Evolutionary conservation across 495 filamentous ascomycete species (phyloP), one percentile per base, ranked within the genome.

Genomic region (Hypoxylon trugodes): DNA sequence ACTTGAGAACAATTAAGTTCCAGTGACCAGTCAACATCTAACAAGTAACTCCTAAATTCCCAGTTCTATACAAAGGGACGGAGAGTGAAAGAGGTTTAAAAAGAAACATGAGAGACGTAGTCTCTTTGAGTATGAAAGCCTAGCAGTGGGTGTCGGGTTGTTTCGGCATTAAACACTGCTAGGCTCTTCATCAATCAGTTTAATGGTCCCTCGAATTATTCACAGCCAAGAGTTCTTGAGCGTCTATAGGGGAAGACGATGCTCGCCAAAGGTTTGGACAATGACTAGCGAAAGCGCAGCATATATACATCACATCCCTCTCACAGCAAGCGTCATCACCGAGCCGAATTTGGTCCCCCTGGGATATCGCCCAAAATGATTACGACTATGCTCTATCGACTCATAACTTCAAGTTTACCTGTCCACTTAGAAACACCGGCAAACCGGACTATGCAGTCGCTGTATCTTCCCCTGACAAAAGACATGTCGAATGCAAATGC

Each of bases 31-130:
- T 66, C 63, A 66, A 56, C 59, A 50, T 50, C 65, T 68, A 68
- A 68, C 65, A 62, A 68, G 59, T 68, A 68, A 64, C 65, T 68
- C 65, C 65, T 68, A 68, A 68, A 68, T 68, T 68, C 65, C 65
- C 65, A 66, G 50, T 50, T 59, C n/a, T n/a, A n/a, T 53, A 35
- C 46, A 43, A 10, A 63, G 65, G 65, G 65, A 63, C 52, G 65
- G 65, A 68, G 65, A 62, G 54, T 64, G 59, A 68, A 56, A 64
- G 53, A 58, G 15, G 59, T 43, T 50, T 64, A 54, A 59, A 64
- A 59, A n/a, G n/a, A 46, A 59, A 45, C 49, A 52, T 43, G 51
- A 54, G 65, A 58, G 56, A 53, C 35, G 40, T 57, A 66, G 46
- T 61, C 57, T 57, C 48, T 64, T 59, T 68, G 65, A 64, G 64